A percentile compares a stretch with the other conserved stretches of the same genome.
Evolutionary conservation across 176 grass and related monocot species (phyloP).

Genomic region (Musa beccarii): DNA sequence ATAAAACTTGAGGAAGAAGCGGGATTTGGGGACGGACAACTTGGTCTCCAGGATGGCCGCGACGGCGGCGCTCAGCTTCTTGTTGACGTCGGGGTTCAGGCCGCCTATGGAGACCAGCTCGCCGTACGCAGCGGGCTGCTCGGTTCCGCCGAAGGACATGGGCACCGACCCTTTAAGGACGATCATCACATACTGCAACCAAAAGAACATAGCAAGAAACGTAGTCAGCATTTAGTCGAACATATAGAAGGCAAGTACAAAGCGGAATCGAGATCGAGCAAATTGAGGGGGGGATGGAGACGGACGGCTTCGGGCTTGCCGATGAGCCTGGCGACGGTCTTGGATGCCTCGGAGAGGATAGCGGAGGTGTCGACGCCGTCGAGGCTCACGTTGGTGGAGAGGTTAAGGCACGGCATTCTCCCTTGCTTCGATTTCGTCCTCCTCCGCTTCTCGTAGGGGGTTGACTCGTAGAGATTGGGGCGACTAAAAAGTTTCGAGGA

Average conservation of each 20-base stretch:
- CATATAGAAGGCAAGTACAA: neutral
- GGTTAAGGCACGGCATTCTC: constrained; percentile 84
- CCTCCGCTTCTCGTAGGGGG: neutral
- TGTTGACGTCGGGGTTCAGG: constrained; percentile 29
- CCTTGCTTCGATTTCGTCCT: neutral
- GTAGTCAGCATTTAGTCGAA: neutral
- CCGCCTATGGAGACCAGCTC: constrained; percentile 44
- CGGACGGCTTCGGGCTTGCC: constrained; percentile 74
- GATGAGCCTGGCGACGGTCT: constrained; percentile 59
- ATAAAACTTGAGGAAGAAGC: constrained; percentile 49
- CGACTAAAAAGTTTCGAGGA: too few species aligned
- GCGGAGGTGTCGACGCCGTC: constrained; percentile 84
- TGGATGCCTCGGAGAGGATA: constrained; percentile 56
- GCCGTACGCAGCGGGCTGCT: constrained; percentile 39
- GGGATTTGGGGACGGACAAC: constrained; percentile 30
- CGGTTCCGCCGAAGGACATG: constrained; percentile 36
- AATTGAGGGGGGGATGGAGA: neutral
- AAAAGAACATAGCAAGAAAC: neutral
- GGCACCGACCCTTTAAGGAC: constrained; percentile 36
- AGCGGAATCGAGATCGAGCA: neutral
- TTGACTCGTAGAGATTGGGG: too few species aligned
- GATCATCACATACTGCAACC: constrained; percentile 44
- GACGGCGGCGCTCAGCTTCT: constrained; percentile 34
- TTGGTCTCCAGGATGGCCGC: constrained; percentile 35
- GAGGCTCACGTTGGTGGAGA: constrained; percentile 80